Conservation (phyloP, 257 asterid genomes). For the Nicotiana tabacum region DNA sequence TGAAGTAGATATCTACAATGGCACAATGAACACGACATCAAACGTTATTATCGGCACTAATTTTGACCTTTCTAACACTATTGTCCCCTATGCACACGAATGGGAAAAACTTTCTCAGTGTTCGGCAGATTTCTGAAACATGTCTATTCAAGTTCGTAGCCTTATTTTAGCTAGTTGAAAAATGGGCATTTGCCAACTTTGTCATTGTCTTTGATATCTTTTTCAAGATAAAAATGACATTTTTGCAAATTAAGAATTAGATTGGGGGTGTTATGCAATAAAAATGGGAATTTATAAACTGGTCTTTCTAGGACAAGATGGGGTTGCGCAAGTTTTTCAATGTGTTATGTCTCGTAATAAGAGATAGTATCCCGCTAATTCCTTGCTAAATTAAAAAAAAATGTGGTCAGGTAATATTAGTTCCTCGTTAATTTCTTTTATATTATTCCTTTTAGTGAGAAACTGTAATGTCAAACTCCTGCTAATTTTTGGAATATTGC, state of each 20-base stretch:
- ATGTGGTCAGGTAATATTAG: no score
- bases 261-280: background rate
- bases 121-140: background rate
- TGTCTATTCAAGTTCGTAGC: background rate
- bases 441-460: no score
- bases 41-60: background rate
- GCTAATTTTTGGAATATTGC: no score
- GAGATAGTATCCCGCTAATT: no score
- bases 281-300: no score
- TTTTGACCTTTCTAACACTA: background rate
- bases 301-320: background rate
- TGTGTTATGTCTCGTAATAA: no score
- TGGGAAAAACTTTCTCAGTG: background rate
- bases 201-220: background rate
- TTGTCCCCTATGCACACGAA: slow-evolving; percentile 3
- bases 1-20: background rate
- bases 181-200: background rate
- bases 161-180: background rate
- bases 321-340: no score
- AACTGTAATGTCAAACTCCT: no score
- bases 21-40: background rate
- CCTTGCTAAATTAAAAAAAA: no score
- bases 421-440: no score
- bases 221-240: background rate
- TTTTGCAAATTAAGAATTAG: background rate